A percentile compares a stretch with the other conserved stretches of the same genome.
Conservation (phyloP, 805 yeast genomes). For the Metschnikowia proteae region DNA sequence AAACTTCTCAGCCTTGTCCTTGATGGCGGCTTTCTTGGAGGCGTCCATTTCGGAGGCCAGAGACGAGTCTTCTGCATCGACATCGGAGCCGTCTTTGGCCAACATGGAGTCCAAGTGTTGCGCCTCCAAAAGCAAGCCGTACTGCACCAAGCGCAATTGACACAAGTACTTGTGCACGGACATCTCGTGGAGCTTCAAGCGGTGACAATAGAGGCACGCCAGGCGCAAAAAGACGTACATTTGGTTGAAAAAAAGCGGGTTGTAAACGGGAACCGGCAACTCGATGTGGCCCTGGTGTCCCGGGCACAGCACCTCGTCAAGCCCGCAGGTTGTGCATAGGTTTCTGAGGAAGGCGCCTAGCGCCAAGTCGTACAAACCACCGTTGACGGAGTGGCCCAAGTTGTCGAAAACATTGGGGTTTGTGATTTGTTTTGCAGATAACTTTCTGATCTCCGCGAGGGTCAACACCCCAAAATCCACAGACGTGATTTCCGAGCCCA, state of each 20-base stretch:
- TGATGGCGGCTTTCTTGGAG: constrained; percentile 44
- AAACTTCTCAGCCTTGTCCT: constrained; percentile 59
- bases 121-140: constrained; percentile 81
- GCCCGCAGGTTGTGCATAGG: constrained; percentile 91
- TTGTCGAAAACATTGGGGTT: constrained; percentile 95
- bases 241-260: constrained; percentile 91
- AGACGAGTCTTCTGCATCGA: constrained; percentile 39
- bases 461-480: constrained; percentile 89
- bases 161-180: constrained; percentile 78
- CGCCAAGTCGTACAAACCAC: constrained; percentile 93
- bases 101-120: constrained; percentile 64
- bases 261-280: constrained; percentile 91
- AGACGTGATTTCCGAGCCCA: constrained; percentile 87
- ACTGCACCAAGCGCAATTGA: constrained; percentile 76
- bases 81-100: constrained; percentile 28
- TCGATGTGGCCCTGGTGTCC: constrained; percentile 99
- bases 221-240: constrained; percentile 80
- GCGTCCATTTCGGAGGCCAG: constrained; percentile 33
- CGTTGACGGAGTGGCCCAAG: constrained; percentile 90
- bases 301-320: constrained; percentile 91
- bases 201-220: constrained; percentile 87
- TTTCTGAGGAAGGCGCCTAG: constrained; percentile 90
- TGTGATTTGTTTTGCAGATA: constrained; percentile 93
- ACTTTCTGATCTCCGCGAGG: constrained; percentile 73
- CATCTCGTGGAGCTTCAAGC: constrained; percentile 61